Percentiles rank a stretch among this genome's conserved stretches.
Conservation (phyloP, 495 filamentous ascomycete species). For the Penicillium bialowiezense region DNA sequence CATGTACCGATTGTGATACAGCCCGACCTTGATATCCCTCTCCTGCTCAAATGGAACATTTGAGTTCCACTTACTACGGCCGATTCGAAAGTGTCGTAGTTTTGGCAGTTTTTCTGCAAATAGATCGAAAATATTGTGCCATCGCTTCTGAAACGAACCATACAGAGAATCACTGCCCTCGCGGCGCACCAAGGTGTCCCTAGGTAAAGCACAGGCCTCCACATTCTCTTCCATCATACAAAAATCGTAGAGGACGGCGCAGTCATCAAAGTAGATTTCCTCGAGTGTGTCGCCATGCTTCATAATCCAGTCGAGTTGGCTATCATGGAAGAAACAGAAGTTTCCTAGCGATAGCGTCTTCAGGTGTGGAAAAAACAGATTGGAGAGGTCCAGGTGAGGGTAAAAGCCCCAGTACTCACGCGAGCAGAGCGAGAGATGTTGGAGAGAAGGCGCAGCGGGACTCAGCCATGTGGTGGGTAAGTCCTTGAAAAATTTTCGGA, state of each 20-base stretch:
- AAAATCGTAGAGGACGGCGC: conserved; percentile 10
- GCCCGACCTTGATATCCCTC: conserved; percentile 4
- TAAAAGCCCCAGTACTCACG: conserved; percentile 5
- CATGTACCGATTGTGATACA: conserved; percentile 4
- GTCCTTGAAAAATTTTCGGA: conserved; percentile 4
- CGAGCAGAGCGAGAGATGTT: conserved; percentile 7
- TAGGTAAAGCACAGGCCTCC: conserved; percentile 2
- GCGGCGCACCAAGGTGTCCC: background rate
- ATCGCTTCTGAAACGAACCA: conserved; percentile 5
- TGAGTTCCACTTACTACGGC: background rate
- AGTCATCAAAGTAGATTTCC: conserved; percentile 19
- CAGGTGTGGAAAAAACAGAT: conserved; percentile 4
- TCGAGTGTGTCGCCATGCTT: conserved; percentile 9
- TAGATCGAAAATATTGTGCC: conserved; percentile 10
- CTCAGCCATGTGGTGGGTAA: conserved; percentile 4
- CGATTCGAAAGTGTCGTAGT: conserved; percentile 7
- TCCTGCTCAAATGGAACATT: conserved; percentile 8
- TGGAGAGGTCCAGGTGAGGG: conserved; percentile 2
- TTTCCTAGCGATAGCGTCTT: conserved; percentile 5
- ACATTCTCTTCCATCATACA: conserved; percentile 6
- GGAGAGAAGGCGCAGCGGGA: background rate
- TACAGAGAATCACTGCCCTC: background rate
- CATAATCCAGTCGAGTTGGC: conserved; percentile 13
- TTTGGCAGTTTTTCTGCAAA: conserved; percentile 5
- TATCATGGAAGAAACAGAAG: conserved; percentile 1